Evolutionary conservation across 768 basidiomycete species (phyloP).

Genomic region (Asterophora parasitica): DNA sequence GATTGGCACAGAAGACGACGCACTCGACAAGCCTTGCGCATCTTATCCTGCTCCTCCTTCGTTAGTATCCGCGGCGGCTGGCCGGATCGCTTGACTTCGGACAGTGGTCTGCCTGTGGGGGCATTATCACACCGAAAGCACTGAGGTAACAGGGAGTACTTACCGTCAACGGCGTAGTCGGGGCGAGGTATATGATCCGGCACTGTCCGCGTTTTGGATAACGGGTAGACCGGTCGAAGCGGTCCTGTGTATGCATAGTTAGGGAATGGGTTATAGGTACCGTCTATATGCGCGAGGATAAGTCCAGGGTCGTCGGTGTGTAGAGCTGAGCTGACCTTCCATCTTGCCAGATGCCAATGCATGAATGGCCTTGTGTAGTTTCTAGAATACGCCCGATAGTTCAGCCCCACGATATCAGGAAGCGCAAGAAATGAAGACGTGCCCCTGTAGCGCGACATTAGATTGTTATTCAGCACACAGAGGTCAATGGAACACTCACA

Average conservation of each 20-base stretch:
- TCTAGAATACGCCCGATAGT: conserved; percentile 37
- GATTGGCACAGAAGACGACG: conserved; percentile 23
- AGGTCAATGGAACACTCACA: conserved; percentile 51
- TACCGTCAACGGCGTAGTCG: conserved; percentile 71
- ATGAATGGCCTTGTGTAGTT: conserved; percentile 78
- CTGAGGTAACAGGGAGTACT: conserved; percentile 21
- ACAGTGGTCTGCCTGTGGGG: conserved; percentile 49
- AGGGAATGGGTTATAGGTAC: conserved; percentile 76
- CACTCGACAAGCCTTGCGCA: conserved; percentile 84
- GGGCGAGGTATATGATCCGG: conserved; percentile 83
- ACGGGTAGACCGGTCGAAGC: conserved; percentile 82
- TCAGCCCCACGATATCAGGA: background rate
- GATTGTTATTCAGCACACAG: conserved; percentile 1
- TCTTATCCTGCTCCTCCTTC: conserved; percentile 78
- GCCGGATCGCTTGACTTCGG: conserved; percentile 54
- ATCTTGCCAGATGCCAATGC: conserved; percentile 39
- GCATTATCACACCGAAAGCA: conserved; percentile 8
- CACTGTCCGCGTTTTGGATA: conserved; percentile 69
- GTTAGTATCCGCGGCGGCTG: conserved; percentile 62
- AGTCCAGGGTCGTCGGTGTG: background rate
- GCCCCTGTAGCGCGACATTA: conserved; percentile 19
- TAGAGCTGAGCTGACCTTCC: conserved; percentile 15
- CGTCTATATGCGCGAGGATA: conserved; percentile 41
- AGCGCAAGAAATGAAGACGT: conserved; percentile 11
- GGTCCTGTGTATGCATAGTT: conserved; percentile 75